Percentiles rank a stretch among this genome's conserved stretches.
These are phyloP conservation scores for Aspergillus thermomutatus DNA, from an alignment of 2,329 filamentous ascomycete species.

Conservation along the genomic window DNA sequence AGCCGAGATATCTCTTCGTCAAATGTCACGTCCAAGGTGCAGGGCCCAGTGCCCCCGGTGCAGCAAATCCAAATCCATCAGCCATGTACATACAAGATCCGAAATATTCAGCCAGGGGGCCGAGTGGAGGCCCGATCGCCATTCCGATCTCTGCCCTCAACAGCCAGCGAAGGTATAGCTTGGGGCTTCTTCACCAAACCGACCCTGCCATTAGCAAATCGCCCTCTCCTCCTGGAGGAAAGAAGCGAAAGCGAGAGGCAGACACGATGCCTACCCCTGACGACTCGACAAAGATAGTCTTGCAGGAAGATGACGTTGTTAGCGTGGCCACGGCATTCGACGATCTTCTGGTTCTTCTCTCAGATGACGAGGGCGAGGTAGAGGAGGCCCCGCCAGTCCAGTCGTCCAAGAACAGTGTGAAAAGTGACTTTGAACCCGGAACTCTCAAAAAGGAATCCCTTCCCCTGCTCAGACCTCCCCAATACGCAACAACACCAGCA, in stretches of 20 bases:
- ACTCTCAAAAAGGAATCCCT: conserved; percentile 60
- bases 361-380: conserved; percentile 12
- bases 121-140: conserved; percentile 33
- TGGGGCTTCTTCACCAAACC: conserved; percentile 19
- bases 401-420: conserved; percentile 28
- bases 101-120: conserved; percentile 39
- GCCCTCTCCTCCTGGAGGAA: background rate
- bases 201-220: conserved; percentile 20
- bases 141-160: conserved; percentile 54
- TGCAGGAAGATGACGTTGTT: conserved; percentile 34
- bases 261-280: background rate
- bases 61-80: conserved; percentile 1
- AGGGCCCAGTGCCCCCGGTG: background rate
- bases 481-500: conserved; percentile 61
- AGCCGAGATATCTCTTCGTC: conserved; percentile 80
- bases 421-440: conserved; percentile 63
- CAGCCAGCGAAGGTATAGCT: conserved; percentile 39
- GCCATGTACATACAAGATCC: conserved; percentile 38
- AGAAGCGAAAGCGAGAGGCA: background rate
- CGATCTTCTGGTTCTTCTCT: conserved; percentile 44
- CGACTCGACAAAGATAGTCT: background rate
- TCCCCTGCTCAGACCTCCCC: conserved; percentile 62
- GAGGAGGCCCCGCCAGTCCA: background rate
- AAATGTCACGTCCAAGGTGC: conserved; percentile 20
- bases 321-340: conserved; percentile 51